Conservation (phyloP, 1,284 basidiomycete species). For the Ceratobasidium sp. region DNA sequence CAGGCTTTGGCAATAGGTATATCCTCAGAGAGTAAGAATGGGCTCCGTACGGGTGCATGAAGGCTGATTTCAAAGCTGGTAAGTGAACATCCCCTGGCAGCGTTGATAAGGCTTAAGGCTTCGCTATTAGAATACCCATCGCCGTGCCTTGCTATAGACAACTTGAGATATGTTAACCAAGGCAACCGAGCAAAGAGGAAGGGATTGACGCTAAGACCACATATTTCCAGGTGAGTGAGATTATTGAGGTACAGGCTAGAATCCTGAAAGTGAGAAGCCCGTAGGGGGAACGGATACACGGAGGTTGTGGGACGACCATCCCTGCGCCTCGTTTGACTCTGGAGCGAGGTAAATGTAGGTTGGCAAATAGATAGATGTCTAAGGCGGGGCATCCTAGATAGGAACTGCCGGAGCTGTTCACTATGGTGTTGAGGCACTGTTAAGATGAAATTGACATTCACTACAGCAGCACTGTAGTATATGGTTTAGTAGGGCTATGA, state of each 20-base stretch:
- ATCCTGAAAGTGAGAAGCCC: slow-evolving; percentile 5
- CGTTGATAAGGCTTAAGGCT: neutral
- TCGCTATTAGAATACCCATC: neutral
- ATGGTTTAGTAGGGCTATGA: neutral
- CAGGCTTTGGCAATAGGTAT: neutral
- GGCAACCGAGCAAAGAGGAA: slow-evolving; percentile 3
- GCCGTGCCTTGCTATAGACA: neutral
- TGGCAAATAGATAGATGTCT: neutral
- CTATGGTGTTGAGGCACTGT: neutral
- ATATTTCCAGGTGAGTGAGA: neutral
- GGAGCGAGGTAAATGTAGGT: neutral
- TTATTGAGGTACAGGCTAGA: neutral
- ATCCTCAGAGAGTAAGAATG: neutral
- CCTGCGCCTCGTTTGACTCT: neutral
- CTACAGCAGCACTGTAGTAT: neutral
- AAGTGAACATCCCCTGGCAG: neutral
- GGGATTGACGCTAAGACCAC: neutral
- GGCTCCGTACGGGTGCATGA: no score
- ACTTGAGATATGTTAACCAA: slow-evolving; percentile 20
- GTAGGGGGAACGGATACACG: neutral
- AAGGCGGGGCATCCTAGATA: neutral
- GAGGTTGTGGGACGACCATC: neutral
- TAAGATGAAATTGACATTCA: neutral
- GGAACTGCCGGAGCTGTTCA: slow-evolving; percentile 4
- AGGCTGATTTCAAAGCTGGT: no score